Evolutionary conservation across 331 rosid genomes (phyloP), one percentile per base, ranked within the genome.

Genomic region (Rhamnella rubrinervis): DNA sequence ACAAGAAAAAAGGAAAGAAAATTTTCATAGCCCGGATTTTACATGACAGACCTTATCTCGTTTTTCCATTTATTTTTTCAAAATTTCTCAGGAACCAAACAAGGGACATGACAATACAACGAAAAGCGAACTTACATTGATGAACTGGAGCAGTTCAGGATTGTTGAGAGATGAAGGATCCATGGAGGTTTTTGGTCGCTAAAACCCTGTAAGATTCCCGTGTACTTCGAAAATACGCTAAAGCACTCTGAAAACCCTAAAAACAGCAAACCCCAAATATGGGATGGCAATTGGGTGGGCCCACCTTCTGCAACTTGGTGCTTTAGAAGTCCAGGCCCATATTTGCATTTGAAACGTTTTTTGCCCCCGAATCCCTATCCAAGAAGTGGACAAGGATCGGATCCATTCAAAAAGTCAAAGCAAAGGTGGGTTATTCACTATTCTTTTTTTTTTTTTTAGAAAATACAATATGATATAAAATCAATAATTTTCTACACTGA

Each of bases 131-230:
- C 89, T 84, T 81, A 93, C 98, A 19, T 81, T 77, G 73, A 88
- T 88, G 67, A 93, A 82, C 4, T 68, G 83, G 78, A 86, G 83
- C 63, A 90, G 39, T 55, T 93, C 98, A 17, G 87, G 63, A 21
- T 84, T 82, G 66, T 81, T 83, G 4, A 86, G 68, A 5, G 78
- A 68, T 57, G 96, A 88, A 62, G 89, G 80, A 84, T 93, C 96
- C 98, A 93, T 93, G 78, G 68, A 28, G 67, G 56, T 44, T 35
- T 58, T 41, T 57, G 4, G 8, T 57, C 11, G 10, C 56, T 73
- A 73, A 68, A 66, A 58, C 72, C 72, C 65, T 47, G 18, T 62
- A 31, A 60, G 28, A 28, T 55, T 7, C 16, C 23, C 28, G 41
- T 67, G 18, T 6, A 10, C 59, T 40, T 19, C 51, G 68, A 12